Evolutionary conservation across 2,329 filamentous ascomycete genomes (phyloP).

Genomic region (Botrytis cinerea): DNA sequence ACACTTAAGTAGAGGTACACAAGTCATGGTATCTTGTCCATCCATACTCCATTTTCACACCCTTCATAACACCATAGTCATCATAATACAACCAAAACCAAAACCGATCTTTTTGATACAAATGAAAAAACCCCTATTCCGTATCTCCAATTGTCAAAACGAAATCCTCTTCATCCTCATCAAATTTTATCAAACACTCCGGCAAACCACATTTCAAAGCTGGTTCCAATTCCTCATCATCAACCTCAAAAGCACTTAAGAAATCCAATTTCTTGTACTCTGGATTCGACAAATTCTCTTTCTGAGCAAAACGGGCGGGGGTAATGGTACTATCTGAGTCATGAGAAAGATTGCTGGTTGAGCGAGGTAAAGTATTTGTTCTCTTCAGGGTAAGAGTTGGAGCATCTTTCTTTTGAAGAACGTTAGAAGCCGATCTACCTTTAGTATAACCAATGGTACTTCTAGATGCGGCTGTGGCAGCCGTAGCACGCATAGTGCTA

Average conservation of each 20-base stretch:
- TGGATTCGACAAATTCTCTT: conserved; percentile 37
- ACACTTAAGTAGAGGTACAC: conserved; percentile 1
- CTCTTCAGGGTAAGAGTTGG: conserved; percentile 19
- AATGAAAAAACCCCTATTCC: background rate
- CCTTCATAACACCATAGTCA: conserved; percentile 12
- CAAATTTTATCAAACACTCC: conserved; percentile 39
- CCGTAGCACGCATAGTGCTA: conserved; percentile 57
- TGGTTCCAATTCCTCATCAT: conserved; percentile 47
- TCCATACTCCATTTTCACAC: conserved; percentile 11
- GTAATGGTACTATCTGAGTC: conserved; percentile 51
- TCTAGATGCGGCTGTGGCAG: conserved; percentile 68
- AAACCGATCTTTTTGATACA: background rate
- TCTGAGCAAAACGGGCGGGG: conserved; percentile 47
- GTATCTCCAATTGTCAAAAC: conserved; percentile 50
- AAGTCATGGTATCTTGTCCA: conserved; percentile 18
- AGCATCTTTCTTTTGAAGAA: conserved; percentile 36
- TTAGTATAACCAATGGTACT: conserved; percentile 85
- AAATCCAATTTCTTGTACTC: conserved; percentile 53
- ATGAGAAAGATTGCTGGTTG: conserved; percentile 43
- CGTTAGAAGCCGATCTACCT: conserved; percentile 59
- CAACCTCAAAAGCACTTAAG: conserved; percentile 58
- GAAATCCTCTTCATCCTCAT: conserved; percentile 54
- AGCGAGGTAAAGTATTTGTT: conserved; percentile 28
- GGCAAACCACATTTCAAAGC: conserved; percentile 36
- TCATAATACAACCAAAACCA: conserved; percentile 7